Evolutionary conservation across 2,329 filamentous ascomycete genomes (phyloP).

Genomic region (Sporothrix dimorphospora): DNA sequence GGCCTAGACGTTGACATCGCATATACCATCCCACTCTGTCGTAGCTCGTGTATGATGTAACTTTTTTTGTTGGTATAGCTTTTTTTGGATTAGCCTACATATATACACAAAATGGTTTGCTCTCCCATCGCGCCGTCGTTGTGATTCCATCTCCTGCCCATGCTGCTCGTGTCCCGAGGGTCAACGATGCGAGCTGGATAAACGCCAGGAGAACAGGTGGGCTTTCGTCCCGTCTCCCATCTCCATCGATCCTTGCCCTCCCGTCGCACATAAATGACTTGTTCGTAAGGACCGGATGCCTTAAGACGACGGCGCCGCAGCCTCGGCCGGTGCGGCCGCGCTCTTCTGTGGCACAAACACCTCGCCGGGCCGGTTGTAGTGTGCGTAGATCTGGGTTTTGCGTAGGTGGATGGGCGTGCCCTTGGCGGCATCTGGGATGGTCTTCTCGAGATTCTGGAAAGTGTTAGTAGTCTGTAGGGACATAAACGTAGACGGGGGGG

Average conservation of each 20-base stretch:
- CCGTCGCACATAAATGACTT: not conserved
- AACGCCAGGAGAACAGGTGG: not conserved
- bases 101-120: slow-evolving; percentile 29
- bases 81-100: slow-evolving; percentile 26
- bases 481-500: not conserved
- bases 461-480: not conserved
- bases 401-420: slow-evolving; percentile 75
- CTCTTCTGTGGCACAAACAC: slow-evolving; percentile 39
- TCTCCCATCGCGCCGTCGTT: not conserved
- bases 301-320: slow-evolving; percentile 35
- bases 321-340: slow-evolving; percentile 28
- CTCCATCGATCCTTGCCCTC: not conserved
- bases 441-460: slow-evolving; percentile 75
- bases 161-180: not conserved
- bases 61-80: slow-evolving; percentile 7
- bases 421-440: slow-evolving; percentile 72
- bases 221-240: not conserved
- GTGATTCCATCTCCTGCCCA: not conserved
- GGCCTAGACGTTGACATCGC: not conserved
- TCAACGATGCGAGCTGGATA: not conserved
- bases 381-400: slow-evolving; percentile 64
- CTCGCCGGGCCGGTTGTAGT: slow-evolving; percentile 41
- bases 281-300: not conserved
- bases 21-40: not conserved
- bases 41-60: not conserved